Evolutionary conservation across 23 red algal genomes (phyloP), one percentile per base, ranked within the genome.

Genomic region (Gracilaria domingensis): DNA sequence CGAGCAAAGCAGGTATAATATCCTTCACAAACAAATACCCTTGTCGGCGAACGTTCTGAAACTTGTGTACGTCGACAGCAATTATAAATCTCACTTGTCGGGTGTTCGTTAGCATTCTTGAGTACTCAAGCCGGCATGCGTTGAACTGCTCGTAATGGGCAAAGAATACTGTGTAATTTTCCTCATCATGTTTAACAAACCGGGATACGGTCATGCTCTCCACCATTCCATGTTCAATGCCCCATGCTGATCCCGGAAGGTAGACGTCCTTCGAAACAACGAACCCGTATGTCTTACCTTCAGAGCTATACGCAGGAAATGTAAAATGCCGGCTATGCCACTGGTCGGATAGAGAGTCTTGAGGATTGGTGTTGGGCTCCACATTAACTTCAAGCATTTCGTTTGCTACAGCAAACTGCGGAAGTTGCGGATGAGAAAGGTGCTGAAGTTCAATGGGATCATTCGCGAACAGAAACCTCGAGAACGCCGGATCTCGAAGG

Each of bases 391-490:
- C 72, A n/a, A 11, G 32, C 72, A 77, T 77, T 2, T 77, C 45
- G n/a, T 77, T 77, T 51, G 72, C 14, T 23, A 77, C 72, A 49
- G 72, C 7, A 30, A 49, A 51, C 30, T 39, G 23, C 12, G 38
- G 26, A 25, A 77, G 42, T 50, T 51, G 72, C 8, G 72, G 72
- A 26, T 77, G 38, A 51, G 32, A 6, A 8, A 77, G 45, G 26
- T 77, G 72, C 8, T 77, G 72, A 77, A 77, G 72, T 20, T 77
- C 72, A 49, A 77, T 77, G 2, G 72, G 72, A 23, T 77, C 72
- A 14, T n/a, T 26, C 50, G 72, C 18, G 26, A 77, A 50, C 11
- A 77, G 72, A 51, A 77, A 77, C 21, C 18, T 50, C 6, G 72
- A 48, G n/a, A 50, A 12, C 50, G 40, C 6, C n/a, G 72, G 72